These are phyloP conservation scores for Candida michaelii DNA, from an alignment of 805 yeast genomes.

Conservation along the genomic window DNA sequence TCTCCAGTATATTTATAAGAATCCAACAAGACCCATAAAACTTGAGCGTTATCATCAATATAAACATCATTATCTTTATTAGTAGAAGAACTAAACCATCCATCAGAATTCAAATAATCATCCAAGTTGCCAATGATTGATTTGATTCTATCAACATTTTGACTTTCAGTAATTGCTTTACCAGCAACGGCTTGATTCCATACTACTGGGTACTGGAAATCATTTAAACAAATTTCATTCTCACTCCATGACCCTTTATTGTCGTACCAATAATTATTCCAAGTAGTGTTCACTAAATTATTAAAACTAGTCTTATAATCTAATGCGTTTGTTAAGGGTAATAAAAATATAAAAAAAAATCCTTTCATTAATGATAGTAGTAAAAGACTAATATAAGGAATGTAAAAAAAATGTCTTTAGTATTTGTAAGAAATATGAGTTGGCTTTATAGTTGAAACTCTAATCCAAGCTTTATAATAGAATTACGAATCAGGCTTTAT, in stretches of 20 bases:
- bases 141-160: constrained; percentile 15
- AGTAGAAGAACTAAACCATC: constrained; percentile 25
- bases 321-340: background rate
- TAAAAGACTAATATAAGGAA: background rate
- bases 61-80: constrained; percentile 26
- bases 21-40: constrained; percentile 26
- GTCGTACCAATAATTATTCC: constrained; percentile 22
- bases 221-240: constrained; percentile 17
- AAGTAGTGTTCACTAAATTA: constrained; percentile 9
- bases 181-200: constrained; percentile 32
- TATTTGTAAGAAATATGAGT: background rate
- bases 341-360: background rate
- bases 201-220: constrained; percentile 18
- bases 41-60: constrained; percentile 30
- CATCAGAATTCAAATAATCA: constrained; percentile 20
- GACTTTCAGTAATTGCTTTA: constrained; percentile 17
- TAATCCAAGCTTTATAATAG: background rate
- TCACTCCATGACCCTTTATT: constrained; percentile 16
- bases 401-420: background rate
- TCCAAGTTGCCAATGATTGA: constrained; percentile 15
- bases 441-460: background rate
- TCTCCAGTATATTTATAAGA: constrained; percentile 20
- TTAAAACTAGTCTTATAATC: constrained; percentile 3
- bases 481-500: background rate
- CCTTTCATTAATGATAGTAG: background rate